Base-by-base conservation (phyloP, 441 rosid genomes). In the Adansonia grandidieri region DNA sequence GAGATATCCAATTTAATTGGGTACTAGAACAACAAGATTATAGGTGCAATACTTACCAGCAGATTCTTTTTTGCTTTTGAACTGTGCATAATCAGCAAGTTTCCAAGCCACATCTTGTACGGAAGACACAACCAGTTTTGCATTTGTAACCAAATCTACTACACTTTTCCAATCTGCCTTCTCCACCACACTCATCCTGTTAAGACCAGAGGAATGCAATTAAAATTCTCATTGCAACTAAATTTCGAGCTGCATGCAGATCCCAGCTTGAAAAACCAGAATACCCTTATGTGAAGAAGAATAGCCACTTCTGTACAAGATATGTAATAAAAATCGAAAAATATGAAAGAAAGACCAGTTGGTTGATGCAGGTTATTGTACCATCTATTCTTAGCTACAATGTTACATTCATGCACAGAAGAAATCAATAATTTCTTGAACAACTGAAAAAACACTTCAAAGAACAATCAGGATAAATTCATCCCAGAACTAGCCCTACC, bases 41-140 rank as follows among this genome's bases (percentile, higher is more conserved):
- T 37, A 37, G 48, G 19, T 37, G 69, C 69, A 64, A 15, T 11
- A 37, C 77, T 88, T 89, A 95, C 97, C 92, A 17, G 82, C 48
- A 57, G 79, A 80, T 53, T 76, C 86, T 77, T 86, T 85, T 77
- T 79, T 86, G 80, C 84, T 85, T 62, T 89, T 78, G 75, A 94
- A 88, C 32, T 91, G 88, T 40, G 98, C 92, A 89, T 86, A 94
- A 79, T 94, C 94, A 54, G 91, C 93, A 58, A 96, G 96, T 85
- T 94, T 96, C 61, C 86, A 53, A 80, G 96, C 97, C 78, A 92
- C 99, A 66, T 92, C 97, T 86, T 94, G 98, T 77, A 91, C 92
- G 4, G 99, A 92, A 65, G 96, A 81, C 65, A 93, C 92, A 40
- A 96, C 92, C 83, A 87, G 97, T 82, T 93, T 96, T 2, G 99